A percentile compares a stretch with the other conserved stretches of the same genome.
These are phyloP conservation scores for Aspergillus egyptiacus DNA, from an alignment of 495 filamentous ascomycete genomes.

Conservation along the genomic window DNA sequence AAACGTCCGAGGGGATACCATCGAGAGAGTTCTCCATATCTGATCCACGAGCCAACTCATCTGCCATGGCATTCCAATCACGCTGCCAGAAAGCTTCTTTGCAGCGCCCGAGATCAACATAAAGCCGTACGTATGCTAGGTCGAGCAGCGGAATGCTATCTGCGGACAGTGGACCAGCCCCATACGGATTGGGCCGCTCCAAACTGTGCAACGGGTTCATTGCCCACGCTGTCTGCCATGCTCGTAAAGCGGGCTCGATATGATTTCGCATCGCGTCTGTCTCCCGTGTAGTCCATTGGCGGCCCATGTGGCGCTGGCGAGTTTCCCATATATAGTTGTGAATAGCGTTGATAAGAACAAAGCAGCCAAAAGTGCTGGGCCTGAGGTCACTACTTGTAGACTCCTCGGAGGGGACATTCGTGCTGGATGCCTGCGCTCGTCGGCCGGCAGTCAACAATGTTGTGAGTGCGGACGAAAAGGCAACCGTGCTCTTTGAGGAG, in stretches of 20 bases:
- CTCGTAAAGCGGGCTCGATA: conserved; percentile 88
- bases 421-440: conserved; percentile 46
- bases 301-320: conserved; percentile 80
- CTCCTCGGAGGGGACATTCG: conserved; percentile 22
- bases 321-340: conserved; percentile 99
- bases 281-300: conserved; percentile 86
- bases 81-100: conserved; percentile 95
- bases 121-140: conserved; percentile 87
- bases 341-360: conserved; percentile 88
- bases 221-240: conserved; percentile 94
- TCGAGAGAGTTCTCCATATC: conserved; percentile 74
- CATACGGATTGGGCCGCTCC: conserved; percentile 84
- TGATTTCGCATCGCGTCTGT: conserved; percentile 95
- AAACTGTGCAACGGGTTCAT: conserved; percentile 80
- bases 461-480: conserved; percentile 71
- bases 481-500: conserved; percentile 57
- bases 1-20: conserved; percentile 26
- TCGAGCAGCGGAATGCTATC: conserved; percentile 94
- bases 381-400: conserved; percentile 60
- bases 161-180: conserved; percentile 81
- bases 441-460: conserved; percentile 75
- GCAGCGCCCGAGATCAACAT: conserved; percentile 83
- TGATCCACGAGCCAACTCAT: conserved; percentile 75
- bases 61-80: conserved; percentile 88
- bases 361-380: conserved; percentile 90